These are phyloP conservation scores for Lactarius evosmus DNA, from an alignment of 768 basidiomycete species.

Conservation along the genomic window DNA sequence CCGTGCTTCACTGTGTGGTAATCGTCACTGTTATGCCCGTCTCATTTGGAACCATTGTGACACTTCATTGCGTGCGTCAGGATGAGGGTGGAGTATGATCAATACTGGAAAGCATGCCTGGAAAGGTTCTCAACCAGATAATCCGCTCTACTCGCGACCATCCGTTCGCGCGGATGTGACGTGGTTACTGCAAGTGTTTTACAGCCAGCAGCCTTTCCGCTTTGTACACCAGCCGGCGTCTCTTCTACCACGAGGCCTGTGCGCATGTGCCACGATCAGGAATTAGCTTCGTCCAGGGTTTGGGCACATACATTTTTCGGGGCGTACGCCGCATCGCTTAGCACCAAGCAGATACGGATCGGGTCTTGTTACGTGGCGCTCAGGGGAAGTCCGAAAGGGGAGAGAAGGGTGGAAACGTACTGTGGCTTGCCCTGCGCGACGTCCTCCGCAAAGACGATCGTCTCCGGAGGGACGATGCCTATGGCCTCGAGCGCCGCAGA, in stretches of 20 bases:
- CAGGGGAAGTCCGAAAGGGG: neutral
- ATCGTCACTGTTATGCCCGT: conserved; percentile 34
- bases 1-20: neutral
- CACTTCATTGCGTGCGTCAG: conserved; percentile 21
- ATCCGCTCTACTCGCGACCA: conserved; percentile 60
- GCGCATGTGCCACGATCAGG: neutral
- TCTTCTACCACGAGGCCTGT: conserved; percentile 87
- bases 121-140: conserved; percentile 73
- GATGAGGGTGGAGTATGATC: neutral
- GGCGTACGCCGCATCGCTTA: conserved; percentile 58
- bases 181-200: conserved; percentile 83
- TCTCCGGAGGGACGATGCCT: conserved; percentile 64
- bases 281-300: conserved; percentile 8
- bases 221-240: conserved; percentile 79
- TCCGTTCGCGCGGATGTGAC: conserved; percentile 65
- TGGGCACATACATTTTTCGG: conserved; percentile 51
- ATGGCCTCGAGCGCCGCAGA: conserved; percentile 63
- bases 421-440: conserved; percentile 79
- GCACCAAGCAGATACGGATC: conserved; percentile 92
- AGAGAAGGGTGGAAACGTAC: conserved; percentile 35
- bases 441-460: conserved; percentile 81
- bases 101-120: conserved; percentile 41
- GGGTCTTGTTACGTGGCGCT: conserved; percentile 45
- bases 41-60: conserved; percentile 34
- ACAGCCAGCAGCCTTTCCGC: conserved; percentile 79